A percentile compares a stretch with the other conserved stretches of the same genome.
Conservation (phyloP, 2,329 filamentous ascomycete species). For the Arthroderma sp. region DNA sequence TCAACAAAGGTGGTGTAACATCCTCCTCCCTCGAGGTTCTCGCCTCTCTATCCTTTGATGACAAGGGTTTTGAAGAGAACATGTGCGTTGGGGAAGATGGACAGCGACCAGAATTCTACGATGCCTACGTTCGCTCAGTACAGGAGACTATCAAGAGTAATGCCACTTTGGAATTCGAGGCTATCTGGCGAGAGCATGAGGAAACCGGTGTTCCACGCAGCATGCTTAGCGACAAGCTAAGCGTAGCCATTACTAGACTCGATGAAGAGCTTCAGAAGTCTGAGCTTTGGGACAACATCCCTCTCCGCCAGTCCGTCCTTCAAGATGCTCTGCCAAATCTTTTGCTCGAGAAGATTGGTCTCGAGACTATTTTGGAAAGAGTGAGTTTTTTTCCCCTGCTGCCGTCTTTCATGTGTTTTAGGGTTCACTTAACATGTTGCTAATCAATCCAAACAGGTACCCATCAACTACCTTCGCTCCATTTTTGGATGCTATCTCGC, state of each 20-base stretch:
- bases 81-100: slow-evolving; percentile 81
- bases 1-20: slow-evolving; percentile 97
- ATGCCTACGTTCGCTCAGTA: slow-evolving; percentile 80
- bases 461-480: slow-evolving; percentile 78
- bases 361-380: slow-evolving; percentile 72
- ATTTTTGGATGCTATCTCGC: slow-evolving; percentile 96
- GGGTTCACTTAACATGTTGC: slow-evolving; percentile 3
- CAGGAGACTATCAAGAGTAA: slow-evolving; percentile 86
- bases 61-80: slow-evolving; percentile 72
- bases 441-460: slow-evolving; percentile 43
- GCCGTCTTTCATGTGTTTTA: not conserved
- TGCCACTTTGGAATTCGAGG: slow-evolving; percentile 87
- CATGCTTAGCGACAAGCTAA: slow-evolving; percentile 82
- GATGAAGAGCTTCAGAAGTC: slow-evolving; percentile 94
- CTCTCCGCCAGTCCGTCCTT: slow-evolving; percentile 64
- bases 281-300: slow-evolving; percentile 74
- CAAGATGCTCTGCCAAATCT: slow-evolving; percentile 74
- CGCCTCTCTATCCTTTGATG: slow-evolving; percentile 87
- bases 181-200: slow-evolving; percentile 91
- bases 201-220: slow-evolving; percentile 66
- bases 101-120: slow-evolving; percentile 76
- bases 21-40: slow-evolving; percentile 94
- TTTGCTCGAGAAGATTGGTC: slow-evolving; percentile 75
- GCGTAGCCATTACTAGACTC: slow-evolving; percentile 83
- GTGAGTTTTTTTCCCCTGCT: slow-evolving; percentile 33